A percentile compares a stretch with the other conserved stretches of the same genome.
Conservation (phyloP, 441 rosid species). For the Populus trichocarpa region DNA sequence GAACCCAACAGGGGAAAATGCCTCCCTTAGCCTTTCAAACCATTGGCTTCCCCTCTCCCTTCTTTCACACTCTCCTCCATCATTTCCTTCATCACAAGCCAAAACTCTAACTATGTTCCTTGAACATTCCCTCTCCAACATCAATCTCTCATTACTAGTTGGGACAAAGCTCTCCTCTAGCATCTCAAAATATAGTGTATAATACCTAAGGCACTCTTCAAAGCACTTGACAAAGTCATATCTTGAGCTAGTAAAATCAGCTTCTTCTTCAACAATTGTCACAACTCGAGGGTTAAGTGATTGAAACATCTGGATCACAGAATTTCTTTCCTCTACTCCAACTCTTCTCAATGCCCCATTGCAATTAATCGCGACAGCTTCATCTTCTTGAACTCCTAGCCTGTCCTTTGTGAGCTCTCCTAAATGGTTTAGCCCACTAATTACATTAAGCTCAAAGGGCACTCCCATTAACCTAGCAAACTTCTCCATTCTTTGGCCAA, state of each 20-base stretch:
- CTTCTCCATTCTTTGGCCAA: conserved; percentile 75
- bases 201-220: conserved; percentile 65
- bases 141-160: conserved; percentile 63
- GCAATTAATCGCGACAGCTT: conserved; percentile 64
- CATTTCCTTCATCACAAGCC: conserved; percentile 36
- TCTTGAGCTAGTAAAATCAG: conserved; percentile 52
- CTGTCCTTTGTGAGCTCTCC: conserved; percentile 47
- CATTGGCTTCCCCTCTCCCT: conserved; percentile 66
- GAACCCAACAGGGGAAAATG: conserved; percentile 36
- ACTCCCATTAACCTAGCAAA: conserved; percentile 82
- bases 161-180: conserved; percentile 60
- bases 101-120: conserved; percentile 73
- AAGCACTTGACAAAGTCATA: conserved; percentile 57
- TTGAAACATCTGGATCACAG: conserved; percentile 36
- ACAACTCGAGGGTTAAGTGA: conserved; percentile 53
- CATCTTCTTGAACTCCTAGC: conserved; percentile 46
- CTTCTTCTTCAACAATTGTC: conserved; percentile 75
- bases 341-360: conserved; percentile 52
- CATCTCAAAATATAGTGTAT: conserved; percentile 65
- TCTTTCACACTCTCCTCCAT: conserved; percentile 46
- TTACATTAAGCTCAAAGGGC: conserved; percentile 59
- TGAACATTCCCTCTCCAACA: conserved; percentile 66
- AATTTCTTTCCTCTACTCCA: conserved; percentile 39
- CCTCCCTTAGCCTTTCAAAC: conserved; percentile 38
- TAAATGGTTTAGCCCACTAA: conserved; percentile 39